Evolutionary conservation across 140 eudicot genomes (phyloP).

Genomic region (Flaveria floridana): DNA sequence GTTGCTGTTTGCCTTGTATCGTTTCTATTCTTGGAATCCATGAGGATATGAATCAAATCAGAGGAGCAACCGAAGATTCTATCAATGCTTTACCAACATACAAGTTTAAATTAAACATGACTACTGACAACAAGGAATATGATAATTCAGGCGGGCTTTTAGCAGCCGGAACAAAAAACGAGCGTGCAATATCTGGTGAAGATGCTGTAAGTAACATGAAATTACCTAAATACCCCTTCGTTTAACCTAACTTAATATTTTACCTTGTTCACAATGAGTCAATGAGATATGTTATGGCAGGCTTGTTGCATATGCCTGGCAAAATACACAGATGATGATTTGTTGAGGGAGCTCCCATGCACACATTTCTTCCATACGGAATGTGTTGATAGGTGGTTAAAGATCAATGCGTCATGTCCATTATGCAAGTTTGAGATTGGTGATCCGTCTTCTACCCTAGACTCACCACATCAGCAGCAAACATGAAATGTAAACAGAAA

Average conservation of each 20-base stretch:
- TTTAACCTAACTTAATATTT: background rate
- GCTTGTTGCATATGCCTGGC: constrained; percentile 64
- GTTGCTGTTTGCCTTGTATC: constrained; percentile 73
- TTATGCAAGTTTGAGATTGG: constrained; percentile 52
- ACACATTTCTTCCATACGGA: constrained; percentile 57
- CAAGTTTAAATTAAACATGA: constrained; percentile 45
- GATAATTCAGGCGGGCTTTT: constrained; percentile 50
- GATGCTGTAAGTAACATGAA: constrained; percentile 57
- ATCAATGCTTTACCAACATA: constrained; percentile 58
- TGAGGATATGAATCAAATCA: constrained; percentile 50
- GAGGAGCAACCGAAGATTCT: constrained; percentile 59
- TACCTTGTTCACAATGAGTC: background rate
- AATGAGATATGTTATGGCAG: constrained; percentile 26
- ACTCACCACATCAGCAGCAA: constrained; percentile 30
- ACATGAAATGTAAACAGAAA: constrained; percentile 16
- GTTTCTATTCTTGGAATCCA: constrained; percentile 62
- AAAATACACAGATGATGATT: constrained; percentile 48
- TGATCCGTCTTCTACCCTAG: constrained; percentile 31
- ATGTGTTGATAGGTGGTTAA: constrained; percentile 61
- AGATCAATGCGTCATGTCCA: constrained; percentile 59
- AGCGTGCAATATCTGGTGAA: constrained; percentile 56
- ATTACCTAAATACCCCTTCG: background rate
- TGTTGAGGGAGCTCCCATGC: constrained; percentile 60
- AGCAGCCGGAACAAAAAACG: constrained; percentile 63
- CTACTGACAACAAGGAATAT: constrained; percentile 24